Base-by-base conservation (phyloP, 192 early-diverging fungal genomes). In the Thamnidium elegans region DNA sequence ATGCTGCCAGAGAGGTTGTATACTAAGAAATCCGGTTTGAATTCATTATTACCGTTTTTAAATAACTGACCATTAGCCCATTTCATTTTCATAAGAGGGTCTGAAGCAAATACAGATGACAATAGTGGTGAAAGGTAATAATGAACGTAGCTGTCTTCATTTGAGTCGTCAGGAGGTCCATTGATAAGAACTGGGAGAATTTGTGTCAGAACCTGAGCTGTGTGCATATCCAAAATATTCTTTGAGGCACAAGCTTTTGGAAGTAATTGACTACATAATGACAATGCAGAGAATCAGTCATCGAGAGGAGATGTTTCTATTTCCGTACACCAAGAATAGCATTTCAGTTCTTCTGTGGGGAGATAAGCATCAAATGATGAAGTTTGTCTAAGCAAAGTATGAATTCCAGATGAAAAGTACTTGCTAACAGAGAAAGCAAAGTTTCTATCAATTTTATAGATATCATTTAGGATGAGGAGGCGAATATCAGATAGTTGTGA, bases 381-480 rank as follows among this genome's bases (percentile, higher is more conserved):
- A 7, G 21, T 47, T 31, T 45, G 45, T 31, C 8, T 61, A 45
- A 61, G 34, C 14, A 44, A 3, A 15, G 45, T 61, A 48, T 61
- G 58, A 1, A 61, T 20, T 47, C 23, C 10, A 48, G 58, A 31
- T 32, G 52, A 31, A 21, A 45, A 48, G 21, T 61, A 61, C 23
- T 48, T 61, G 42, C 44, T 61, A 44, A 61, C 58, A 61, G 58
- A 61, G 2, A 11, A 61, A 10, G 58, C 3, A 7, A 26, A 59
- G 58, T 46, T 45, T 39, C 43, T 59, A 59, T 59, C 58, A 46
- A 59, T 46, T 19, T 47, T 47, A 14, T 61, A 61, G 31, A 61
- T 61, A 48, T 44, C 42, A 61, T 61, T 61, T 23, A 61, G 13
- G 19, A 19, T n/a, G 45, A 61, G 58, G 45, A 61, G 42, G 45